Evolutionary conservation across 2,329 filamentous ascomycete genomes (phyloP).

Genomic region (Ophiobolus disseminans): DNA sequence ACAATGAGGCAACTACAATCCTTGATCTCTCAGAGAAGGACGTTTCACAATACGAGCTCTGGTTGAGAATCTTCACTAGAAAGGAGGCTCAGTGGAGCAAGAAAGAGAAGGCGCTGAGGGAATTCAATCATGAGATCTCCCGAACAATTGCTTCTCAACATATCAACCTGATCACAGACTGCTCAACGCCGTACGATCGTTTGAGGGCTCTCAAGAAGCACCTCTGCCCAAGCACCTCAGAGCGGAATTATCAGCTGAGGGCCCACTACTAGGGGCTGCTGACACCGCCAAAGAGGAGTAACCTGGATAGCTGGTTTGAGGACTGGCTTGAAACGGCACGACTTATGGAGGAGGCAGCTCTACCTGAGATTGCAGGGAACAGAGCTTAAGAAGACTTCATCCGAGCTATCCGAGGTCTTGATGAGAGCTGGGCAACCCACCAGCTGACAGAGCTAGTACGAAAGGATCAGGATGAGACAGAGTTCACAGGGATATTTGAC

Average conservation of each 20-base stretch:
- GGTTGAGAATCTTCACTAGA: neutral
- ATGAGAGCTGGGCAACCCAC: slow-evolving; percentile 3
- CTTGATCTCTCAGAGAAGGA: slow-evolving; percentile 2
- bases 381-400: slow-evolving; percentile 7
- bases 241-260: neutral
- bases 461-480: neutral
- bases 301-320: slow-evolving; percentile 2
- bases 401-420: neutral
- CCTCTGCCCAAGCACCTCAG: slow-evolving; percentile 1
- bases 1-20: neutral
- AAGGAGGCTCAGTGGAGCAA: neutral
- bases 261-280: neutral
- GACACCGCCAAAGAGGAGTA: neutral
- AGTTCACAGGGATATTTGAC: neutral
- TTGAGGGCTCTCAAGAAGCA: slow-evolving; percentile 4
- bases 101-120: slow-evolving; percentile 3
- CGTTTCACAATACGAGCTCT: neutral
- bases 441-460: neutral
- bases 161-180: slow-evolving; percentile 2
- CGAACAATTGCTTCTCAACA: slow-evolving; percentile 1
- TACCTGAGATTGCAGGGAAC: neutral
- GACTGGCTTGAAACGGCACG: slow-evolving; percentile 1
- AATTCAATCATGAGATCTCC: slow-evolving; percentile 4
- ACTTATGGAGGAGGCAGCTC: slow-evolving; percentile 1
- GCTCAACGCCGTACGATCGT: slow-evolving; percentile 2